These are phyloP conservation scores for Haematococcus lacustris DNA, from an alignment of 139 green algal species.

Conservation along the genomic window DNA sequence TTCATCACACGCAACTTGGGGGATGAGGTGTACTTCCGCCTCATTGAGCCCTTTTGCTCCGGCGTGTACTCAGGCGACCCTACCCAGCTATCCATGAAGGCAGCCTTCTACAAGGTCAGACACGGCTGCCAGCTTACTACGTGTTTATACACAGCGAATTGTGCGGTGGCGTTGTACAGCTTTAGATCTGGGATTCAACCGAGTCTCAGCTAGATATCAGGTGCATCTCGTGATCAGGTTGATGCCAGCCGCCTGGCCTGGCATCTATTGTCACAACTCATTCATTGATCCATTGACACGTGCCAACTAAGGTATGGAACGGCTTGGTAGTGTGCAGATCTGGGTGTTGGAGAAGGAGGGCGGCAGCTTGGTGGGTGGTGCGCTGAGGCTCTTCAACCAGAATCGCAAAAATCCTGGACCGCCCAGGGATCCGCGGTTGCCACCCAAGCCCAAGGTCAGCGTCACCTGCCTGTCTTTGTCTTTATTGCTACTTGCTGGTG, in stretches of 20 bases:
- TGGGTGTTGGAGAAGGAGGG: constrained; percentile 84
- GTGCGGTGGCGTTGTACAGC: too few species aligned
- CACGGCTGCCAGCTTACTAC: too few species aligned
- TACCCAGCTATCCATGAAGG: constrained; percentile 94
- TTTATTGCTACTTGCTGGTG: background rate
- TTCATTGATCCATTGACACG: too few species aligned
- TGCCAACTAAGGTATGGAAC: too few species aligned
- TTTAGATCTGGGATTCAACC: too few species aligned
- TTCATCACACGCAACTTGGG: constrained; percentile 95
- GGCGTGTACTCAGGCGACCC: constrained; percentile 97
- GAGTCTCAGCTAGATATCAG: too few species aligned
- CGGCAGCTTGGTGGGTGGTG: constrained; percentile 84
- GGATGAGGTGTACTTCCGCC: constrained; percentile 88
- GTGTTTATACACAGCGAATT: too few species aligned
- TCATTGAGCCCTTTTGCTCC: constrained; percentile 98
- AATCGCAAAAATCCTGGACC: constrained; percentile 62
- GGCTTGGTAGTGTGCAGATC: constrained; percentile 63
- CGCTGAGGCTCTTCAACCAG: constrained; percentile 72
- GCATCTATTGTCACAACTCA: too few species aligned
- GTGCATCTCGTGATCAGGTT: too few species aligned
- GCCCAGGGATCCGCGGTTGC: constrained; percentile 76
- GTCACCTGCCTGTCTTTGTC: background rate
- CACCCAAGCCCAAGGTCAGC: constrained; percentile 74
- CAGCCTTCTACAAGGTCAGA: constrained; percentile 92
- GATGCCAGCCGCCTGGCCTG: too few species aligned